Conservation (phyloP, 164 flowering plant genomes). For the Taxillus chinensis region DNA sequence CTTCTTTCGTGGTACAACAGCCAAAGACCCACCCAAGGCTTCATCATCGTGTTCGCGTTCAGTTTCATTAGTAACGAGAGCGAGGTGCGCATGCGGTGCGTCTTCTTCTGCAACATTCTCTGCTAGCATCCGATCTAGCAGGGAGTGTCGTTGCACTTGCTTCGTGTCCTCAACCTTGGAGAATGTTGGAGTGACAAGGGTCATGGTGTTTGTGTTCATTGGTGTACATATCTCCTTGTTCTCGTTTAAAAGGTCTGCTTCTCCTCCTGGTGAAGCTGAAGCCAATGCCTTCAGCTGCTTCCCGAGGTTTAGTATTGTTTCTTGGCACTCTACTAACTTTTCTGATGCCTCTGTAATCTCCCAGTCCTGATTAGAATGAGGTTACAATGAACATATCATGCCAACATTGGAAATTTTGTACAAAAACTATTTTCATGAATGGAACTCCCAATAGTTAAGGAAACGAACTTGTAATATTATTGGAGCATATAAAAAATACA, state of each 20-base stretch:
- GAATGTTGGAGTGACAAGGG: not conserved
- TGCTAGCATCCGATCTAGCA: constrained; percentile 29
- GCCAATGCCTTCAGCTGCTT: constrained; percentile 45
- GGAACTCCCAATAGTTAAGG: not conserved
- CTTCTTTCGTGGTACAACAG: constrained; percentile 21
- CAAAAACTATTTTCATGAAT: not conserved
- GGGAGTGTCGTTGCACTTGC: constrained; percentile 24
- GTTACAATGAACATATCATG: not conserved
- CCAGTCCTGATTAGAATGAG: constrained; percentile 21
- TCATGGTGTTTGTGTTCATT: constrained; percentile 4
- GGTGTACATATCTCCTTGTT: constrained; percentile 24
- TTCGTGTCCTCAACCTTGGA: constrained; percentile 10
- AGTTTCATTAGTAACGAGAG: constrained; percentile 8
- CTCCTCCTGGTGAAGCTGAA: constrained; percentile 25
- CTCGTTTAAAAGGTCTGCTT: constrained; percentile 23
- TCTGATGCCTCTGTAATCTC: constrained; percentile 53
- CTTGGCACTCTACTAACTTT: constrained; percentile 64
- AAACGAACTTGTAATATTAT: not conserved
- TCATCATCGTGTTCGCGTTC: constrained; percentile 6
- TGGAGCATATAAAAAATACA: no score
- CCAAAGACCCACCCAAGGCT: constrained; percentile 10
- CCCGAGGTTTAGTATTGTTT: constrained; percentile 45
- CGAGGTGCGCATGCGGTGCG: constrained; percentile 8
- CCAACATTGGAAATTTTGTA: not conserved
- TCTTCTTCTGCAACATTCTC: constrained; percentile 21